Evolutionary conservation across 306 rosid species (phyloP).

Genomic region (Hippophae tibetana): DNA sequence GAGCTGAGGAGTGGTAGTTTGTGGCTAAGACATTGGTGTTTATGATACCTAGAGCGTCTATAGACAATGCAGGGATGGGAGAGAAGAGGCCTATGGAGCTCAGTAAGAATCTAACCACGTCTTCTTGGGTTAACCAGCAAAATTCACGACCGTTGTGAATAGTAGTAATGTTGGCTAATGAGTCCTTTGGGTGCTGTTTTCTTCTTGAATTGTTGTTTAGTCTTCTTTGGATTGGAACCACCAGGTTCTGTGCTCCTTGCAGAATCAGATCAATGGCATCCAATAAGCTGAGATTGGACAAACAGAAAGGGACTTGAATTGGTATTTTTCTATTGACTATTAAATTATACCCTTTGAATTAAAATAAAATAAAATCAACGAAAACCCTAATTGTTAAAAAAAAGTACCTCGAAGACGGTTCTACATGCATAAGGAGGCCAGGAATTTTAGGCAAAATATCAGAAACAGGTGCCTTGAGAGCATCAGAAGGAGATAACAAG

Average conservation of each 20-base stretch:
- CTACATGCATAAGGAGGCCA: constrained; percentile 47
- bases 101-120: constrained; percentile 67
- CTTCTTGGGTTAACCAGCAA: constrained; percentile 93
- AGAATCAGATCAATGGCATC: constrained; percentile 87
- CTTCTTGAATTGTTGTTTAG: constrained; percentile 46
- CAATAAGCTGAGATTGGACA: constrained; percentile 40
- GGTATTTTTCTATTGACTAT: neutral
- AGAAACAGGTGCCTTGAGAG: constrained; percentile 63
- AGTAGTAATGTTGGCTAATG: constrained; percentile 17
- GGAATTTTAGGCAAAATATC: constrained; percentile 30
- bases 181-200: constrained; percentile 42
- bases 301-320: neutral
- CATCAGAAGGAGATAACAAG: constrained; percentile 49
- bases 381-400: too few species aligned
- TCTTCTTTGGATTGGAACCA: constrained; percentile 53
- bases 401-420: constrained; percentile 67
- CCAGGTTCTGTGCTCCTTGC: constrained; percentile 78
- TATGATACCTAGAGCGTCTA: constrained; percentile 60
- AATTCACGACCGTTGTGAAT: constrained; percentile 53
- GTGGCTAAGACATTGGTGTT: constrained; percentile 41
- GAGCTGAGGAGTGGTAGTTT: constrained; percentile 75
- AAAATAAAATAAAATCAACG: too few species aligned
- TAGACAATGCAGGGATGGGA: constrained; percentile 55
- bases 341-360: too few species aligned
- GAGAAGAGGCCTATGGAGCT: constrained; percentile 72